Conservation (phyloP, 768 basidiomycete species). For the Epithele typhae region DNA sequence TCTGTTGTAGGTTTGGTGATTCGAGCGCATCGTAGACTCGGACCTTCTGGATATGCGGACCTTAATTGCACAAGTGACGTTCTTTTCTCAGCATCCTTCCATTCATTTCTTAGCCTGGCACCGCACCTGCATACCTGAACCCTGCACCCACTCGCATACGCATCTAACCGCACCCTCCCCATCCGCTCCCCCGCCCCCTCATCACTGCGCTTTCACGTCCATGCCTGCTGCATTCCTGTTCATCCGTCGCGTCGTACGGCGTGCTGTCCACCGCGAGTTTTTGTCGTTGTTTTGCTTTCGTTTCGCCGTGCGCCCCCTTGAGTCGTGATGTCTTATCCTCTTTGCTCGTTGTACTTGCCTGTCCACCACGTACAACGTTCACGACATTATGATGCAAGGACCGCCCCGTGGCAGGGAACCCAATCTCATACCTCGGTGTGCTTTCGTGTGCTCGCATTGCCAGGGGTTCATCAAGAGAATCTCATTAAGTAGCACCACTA, state of each 20-base stretch:
- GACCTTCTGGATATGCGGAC: conserved; percentile 14
- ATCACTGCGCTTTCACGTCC: neutral
- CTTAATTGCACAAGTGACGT: conserved; percentile 15
- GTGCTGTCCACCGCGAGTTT: conserved; percentile 1
- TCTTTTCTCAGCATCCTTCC: conserved; percentile 11
- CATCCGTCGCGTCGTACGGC: conserved; percentile 2
- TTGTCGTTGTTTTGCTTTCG: conserved; percentile 16
- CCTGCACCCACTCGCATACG: neutral
- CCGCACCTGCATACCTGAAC: neutral
- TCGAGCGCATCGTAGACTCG: conserved; percentile 6
- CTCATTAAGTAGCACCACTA: no score
- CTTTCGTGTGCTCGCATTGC: no score
- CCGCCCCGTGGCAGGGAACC: conserved; percentile 13
- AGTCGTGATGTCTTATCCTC: neutral
- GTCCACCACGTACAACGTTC: conserved; percentile 7
- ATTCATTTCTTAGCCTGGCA: conserved; percentile 5
- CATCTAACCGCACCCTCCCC: neutral
- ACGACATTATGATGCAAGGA: conserved; percentile 15
- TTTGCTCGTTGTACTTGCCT: conserved; percentile 6
- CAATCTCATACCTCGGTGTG: neutral
- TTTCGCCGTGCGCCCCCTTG: conserved; percentile 16
- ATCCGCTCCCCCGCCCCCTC: neutral
- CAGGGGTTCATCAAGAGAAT: no score
- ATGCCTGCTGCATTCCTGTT: neutral
- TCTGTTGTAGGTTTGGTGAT: conserved; percentile 1